Base-by-base conservation (phyloP, 169 alveolate species). In the Plasmodium yoelii region DNA sequence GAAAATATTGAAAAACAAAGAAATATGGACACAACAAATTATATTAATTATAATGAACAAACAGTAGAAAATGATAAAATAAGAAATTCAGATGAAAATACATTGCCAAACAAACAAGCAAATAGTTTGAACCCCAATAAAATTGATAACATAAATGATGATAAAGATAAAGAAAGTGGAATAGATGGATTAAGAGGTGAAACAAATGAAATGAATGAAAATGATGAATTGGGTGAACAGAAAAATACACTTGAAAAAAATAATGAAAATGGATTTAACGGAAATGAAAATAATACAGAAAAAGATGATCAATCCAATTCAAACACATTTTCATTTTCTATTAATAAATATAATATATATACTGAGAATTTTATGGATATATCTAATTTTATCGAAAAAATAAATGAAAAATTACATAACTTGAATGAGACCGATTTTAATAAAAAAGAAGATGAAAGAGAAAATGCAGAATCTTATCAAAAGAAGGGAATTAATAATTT, bases 261-360 rank as follows among this genome's bases (percentile, higher is more conserved):
- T 0, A 57, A 69, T 24, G 12, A 5, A 26, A 51, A 57, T 49
- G 22, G 24, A 26, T 19, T 46, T 34, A 34, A 34, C 42, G 24
- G n/a, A 80, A 60, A 49, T 57, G 77, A 42, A 69, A 22, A 80
- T 42, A 57, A 34, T 8, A 9, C 19, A 24, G 67, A 18, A 55
- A 80, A 80, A 55, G 74, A 70, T 26, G 65, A 68, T 26, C 7
- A 10, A n/a, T 26, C 73, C 1, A 44, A n/a, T n/a, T 15, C 60
- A 59, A 56, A 70, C 53, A 49, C 69, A 24, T 69, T 51, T 86
- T 86, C 91, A 2, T 86, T 70, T 44, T 39, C 53, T 22, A 53
- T 86, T 70, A 73, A 86, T 44, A 86, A 86, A 57, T 86, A 68
- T 73, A 86, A 86, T 53, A 49, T 86, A 60, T 86, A 86, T 59